Base-by-base conservation (phyloP, 2,329 filamentous ascomycete species). In the Colletotrichum paranaense region DNA sequence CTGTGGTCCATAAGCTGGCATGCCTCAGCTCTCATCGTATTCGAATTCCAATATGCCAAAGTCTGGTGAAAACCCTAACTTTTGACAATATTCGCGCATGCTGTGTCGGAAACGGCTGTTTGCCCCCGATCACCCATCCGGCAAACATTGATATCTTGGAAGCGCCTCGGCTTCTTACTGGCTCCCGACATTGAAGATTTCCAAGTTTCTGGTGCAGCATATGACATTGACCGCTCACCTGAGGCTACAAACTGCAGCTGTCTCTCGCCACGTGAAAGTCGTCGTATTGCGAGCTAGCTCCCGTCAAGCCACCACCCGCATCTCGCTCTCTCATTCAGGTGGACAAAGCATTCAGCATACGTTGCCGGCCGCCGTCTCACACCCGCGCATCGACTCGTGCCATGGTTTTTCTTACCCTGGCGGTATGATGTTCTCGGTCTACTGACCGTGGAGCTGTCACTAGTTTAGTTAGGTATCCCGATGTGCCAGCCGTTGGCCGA, bases 401-500 rank as follows among this genome's bases (percentile, higher is more conserved):
- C n/a, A 9, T 28, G 8, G 46, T n/a, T 8, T 16, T 62, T 32
- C 24, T 52, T 35, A 26, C 38, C 9, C 22, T 26, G 26, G 46
- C 46, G 46, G 53, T 65, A 52, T 62, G 60, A 70, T 28, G 22
- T 32, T 65, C 56, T 28, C 52, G 60, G 42, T 66, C 67, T 66
- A 66, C 62, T 32, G 71, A 55, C 71, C 67, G 14, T 59, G 71
- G 71, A 52, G 67, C 46, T 60, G 42, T 63, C 62, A 38, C 62
- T 58, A 53, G 55, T 59, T 62, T 49, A 57, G 59, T 69, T 22
- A 38, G 19, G 56, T 26, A 30, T 30, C 60, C 53, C 55, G 26
- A 62, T 16, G 24, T 56, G 67, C 71, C 62, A 71, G 49, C 67
- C 42, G 57, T 64, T 63, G 60, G 52, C 53, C 14, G 60, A 66